Base-by-base conservation (phyloP, 2,329 filamentous ascomycete species). In the Pyrenophora graminea region DNA sequence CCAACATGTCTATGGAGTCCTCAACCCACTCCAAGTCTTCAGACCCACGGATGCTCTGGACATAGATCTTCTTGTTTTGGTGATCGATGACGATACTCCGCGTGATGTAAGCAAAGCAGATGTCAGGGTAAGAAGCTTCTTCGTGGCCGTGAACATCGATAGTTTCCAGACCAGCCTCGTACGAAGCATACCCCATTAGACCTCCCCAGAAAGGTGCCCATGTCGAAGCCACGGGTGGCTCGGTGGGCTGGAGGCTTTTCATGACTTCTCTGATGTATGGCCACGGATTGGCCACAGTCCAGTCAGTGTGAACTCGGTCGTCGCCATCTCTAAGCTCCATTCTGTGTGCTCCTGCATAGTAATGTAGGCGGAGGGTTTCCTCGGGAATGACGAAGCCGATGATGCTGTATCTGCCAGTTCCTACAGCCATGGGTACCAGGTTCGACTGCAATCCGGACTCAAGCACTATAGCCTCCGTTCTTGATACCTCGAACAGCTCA, bases 101-200 rank as follows among this genome's bases (percentile, higher is more conserved):
- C 39, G 88, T 86, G 3, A 91, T 82, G 82, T 91, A 94, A 1
- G 85, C 80, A 52, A 95, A 84, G 66, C 85, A 89, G 18, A 93
- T 76, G 68, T 95, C 91, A 0, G 90, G 86, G 9, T 61, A 59
- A 1, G 51, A 32, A 3, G 61, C 53, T 30, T 59, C 82, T 77
- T 32, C 72, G 62, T 48, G 58, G 27, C 74, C 61, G 2, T 72
- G 58, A 18, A 88, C 76, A 42, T 77, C 72, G 46, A 85, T 85
- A 15, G 80, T 84, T 58, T 80, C 77, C 1, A 95, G 76, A 0
- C 90, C 90, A 68, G 91, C 84, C 70, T 96, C 91, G 54, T 96
- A 96, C 0, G 89, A 91, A 43, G 91, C 82, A 64, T 88, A 95
- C 0, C 91, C 91, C 74, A 96, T 84, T 52, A 96, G 86, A 0